phyloP scores from a whole-genome alignment of 2,329 filamentous ascomycete species.

The Verticillium longisporum region DNA sequence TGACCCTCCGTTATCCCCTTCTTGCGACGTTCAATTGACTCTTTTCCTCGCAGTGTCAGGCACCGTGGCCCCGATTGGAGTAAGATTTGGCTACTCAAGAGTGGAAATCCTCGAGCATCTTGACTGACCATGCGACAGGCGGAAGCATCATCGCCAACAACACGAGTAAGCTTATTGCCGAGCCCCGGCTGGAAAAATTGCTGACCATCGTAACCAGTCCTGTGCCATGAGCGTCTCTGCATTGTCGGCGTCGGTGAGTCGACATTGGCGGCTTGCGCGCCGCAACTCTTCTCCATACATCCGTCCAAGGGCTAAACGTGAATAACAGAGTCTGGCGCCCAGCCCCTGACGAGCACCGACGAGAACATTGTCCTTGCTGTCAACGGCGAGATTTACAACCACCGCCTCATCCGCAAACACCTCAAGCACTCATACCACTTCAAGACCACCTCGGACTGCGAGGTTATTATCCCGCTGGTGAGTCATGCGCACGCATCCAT shows the following conservation, averaged over 20 bases:
- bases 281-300: neutral
- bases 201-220: conserved; percentile 49
- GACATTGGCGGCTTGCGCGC: neutral
- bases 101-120: neutral
- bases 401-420: conserved; percentile 84
- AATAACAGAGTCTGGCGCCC: conserved; percentile 76
- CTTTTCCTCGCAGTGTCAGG: conserved; percentile 59
- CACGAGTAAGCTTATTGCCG: conserved; percentile 62
- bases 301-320: neutral
- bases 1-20: neutral
- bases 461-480: conserved; percentile 97
- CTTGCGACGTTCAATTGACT: conserved; percentile 28
- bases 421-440: conserved; percentile 84
- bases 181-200: neutral
- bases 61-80: conserved; percentile 99
- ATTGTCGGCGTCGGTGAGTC: conserved; percentile 90
- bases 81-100: conserved; percentile 45
- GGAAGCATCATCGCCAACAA: conserved; percentile 85
- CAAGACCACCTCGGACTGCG: conserved; percentile 98
- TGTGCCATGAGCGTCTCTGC: conserved; percentile 94
- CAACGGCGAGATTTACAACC: conserved; percentile 99
- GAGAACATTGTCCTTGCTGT: conserved; percentile 84
- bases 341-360: conserved; percentile 90
- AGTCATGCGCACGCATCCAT: conserved; percentile 20
- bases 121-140: conserved; percentile 41